phyloP scores from a whole-genome alignment of 2,329 filamentous ascomycete genomes.

The Colletotrichum zoysiae region DNA sequence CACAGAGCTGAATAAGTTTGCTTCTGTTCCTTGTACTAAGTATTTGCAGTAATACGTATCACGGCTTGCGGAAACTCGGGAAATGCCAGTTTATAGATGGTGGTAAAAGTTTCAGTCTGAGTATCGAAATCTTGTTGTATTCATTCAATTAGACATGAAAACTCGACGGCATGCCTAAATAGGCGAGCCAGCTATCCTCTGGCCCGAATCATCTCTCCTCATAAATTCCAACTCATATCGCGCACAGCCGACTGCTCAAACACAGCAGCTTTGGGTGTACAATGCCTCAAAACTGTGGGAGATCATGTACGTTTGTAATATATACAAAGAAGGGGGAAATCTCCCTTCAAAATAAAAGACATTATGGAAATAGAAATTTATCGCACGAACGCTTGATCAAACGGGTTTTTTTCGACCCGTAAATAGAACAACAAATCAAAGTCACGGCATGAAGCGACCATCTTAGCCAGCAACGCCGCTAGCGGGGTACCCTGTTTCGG shows the following conservation, averaged over 20 bases:
- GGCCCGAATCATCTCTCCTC: background rate
- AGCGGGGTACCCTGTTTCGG: conserved; percentile 24
- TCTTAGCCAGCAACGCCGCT: conserved; percentile 34
- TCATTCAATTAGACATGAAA: background rate
- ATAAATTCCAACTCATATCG: background rate
- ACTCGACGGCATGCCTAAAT: background rate
- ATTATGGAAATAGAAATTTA: conserved; percentile 28
- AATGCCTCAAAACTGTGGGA: background rate
- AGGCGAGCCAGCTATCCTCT: background rate
- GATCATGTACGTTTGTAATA: conserved; percentile 11
- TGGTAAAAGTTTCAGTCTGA: background rate
- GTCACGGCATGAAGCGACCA: background rate
- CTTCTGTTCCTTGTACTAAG: too few relatives aligned
- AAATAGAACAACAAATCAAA: background rate
- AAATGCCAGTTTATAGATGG: background rate
- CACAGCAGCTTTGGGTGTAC: conserved; percentile 3
- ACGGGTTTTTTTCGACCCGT: background rate
- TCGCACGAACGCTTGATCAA: conserved; percentile 23
- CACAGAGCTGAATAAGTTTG: too few relatives aligned
- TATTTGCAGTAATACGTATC: too few relatives aligned
- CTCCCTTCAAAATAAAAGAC: conserved; percentile 21
- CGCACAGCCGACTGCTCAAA: background rate
- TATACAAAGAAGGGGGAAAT: conserved; percentile 3
- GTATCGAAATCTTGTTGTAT: background rate
- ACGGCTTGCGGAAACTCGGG: background rate